Base-by-base conservation (phyloP, 2,329 filamentous ascomycete genomes). In the Botrytis elliptica region DNA sequence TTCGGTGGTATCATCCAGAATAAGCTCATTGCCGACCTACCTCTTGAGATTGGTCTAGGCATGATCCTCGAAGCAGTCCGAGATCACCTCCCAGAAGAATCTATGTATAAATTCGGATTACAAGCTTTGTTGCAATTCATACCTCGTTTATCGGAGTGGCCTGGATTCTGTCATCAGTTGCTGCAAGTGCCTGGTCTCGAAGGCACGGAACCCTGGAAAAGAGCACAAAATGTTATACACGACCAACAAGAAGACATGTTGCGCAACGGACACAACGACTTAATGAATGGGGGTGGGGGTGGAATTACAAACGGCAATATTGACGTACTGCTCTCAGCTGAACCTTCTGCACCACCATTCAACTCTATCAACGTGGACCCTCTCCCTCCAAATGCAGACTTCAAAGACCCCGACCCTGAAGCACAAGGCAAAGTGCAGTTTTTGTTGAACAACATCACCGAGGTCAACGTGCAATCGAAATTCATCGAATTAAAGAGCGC, bases 31-130 rank as follows among this genome's bases (percentile, higher is more conserved):
- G 94, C 94, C 9, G 92, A 94, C 60, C 89, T 99, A 29, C 94
- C 96, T 5, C 89, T 98, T 49, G 94, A 97, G 81, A 94, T 97
- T 73, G 96, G 93, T n/a, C 86, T 98, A 25, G 94, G 93, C 25
- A 98, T 99, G 94, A 97, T 99, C 76, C 86, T 98, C n/a, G 95
- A 99, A 82, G 94, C 96, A 20, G 94, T 99, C 38, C 89, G 93
- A 76, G 94, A 97, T 76, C 93, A 96, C 79, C 85, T 88, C 46
- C 90, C 92, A 0, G 92, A 97, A 46, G 91, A 95, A 75, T 91
- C 93, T 1, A 98, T 99, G 96, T 98, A 96, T 85, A 97, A 98
- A 79, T 99, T 99, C 81, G 96, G 97, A 18, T 87, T 99, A 20
- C 96, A 99, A 81, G 96, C 96, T 25, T 88, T 99, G 75, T 91